phyloP scores from a whole-genome alignment of 805 yeast species.

The Zygosaccharomyces bailii region DNA sequence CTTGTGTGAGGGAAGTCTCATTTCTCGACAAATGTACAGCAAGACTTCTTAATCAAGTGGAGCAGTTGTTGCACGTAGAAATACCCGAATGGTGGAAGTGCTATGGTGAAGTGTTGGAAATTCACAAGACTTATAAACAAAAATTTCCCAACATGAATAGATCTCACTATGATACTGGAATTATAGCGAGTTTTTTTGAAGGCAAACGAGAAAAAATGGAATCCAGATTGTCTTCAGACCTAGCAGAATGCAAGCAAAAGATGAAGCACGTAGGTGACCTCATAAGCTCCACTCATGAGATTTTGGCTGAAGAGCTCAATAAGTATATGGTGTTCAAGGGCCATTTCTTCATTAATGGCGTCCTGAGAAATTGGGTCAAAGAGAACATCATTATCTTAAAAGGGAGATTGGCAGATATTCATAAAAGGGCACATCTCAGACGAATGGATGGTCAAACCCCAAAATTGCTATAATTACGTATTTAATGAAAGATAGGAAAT shows the following conservation, averaged over 20 bases:
- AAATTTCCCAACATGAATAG: slow-evolving; percentile 27
- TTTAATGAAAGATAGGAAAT: slow-evolving; percentile 1
- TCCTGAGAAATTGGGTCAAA: slow-evolving; percentile 15
- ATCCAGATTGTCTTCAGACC: slow-evolving; percentile 39
- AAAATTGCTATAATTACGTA: background rate
- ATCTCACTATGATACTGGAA: slow-evolving; percentile 20
- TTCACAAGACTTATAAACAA: slow-evolving; percentile 35
- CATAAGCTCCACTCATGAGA: slow-evolving; percentile 55
- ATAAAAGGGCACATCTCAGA: slow-evolving; percentile 2
- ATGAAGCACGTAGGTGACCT: slow-evolving; percentile 44
- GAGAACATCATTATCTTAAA: slow-evolving; percentile 16
- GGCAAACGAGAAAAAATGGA: slow-evolving; percentile 49
- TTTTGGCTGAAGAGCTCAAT: slow-evolving; percentile 59
- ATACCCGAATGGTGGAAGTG: slow-evolving; percentile 45
- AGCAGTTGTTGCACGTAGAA: slow-evolving; percentile 34
- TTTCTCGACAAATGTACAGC: slow-evolving; percentile 23
- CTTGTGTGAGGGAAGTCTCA: slow-evolving; percentile 12
- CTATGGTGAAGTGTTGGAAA: slow-evolving; percentile 40
- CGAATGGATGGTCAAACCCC: background rate
- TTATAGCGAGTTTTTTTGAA: slow-evolving; percentile 44
- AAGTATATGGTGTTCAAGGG: slow-evolving; percentile 53
- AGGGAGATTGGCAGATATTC: slow-evolving; percentile 12
- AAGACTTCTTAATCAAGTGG: slow-evolving; percentile 32
- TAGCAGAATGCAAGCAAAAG: slow-evolving; percentile 41
- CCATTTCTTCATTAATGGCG: slow-evolving; percentile 31